Base-by-base conservation (phyloP, 768 basidiomycete genomes). In the Pleurotus salmoneostramineus region DNA sequence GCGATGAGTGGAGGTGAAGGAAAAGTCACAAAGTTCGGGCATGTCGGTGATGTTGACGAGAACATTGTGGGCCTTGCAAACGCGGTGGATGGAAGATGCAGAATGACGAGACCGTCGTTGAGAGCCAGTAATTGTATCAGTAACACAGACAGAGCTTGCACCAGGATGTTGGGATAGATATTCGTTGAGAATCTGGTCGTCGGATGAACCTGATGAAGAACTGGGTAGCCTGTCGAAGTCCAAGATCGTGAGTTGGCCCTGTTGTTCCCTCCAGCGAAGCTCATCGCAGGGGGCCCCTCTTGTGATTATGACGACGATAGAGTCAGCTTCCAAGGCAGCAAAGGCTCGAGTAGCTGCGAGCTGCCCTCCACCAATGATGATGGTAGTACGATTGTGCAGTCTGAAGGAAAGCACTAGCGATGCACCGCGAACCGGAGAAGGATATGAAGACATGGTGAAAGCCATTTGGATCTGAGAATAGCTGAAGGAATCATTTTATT, bases 31-130 rank as follows among this genome's bases (percentile, higher is more conserved):
- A 42, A 95, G 77, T 11, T 83, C 77, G 1, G 92, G 90, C 66
- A 89, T 83, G 69, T 98, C 96, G 1, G 94, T 84, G n/a, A 89
- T 81, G 65, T 95, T 98, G 62, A 94, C 77, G 1, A 85, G 88
- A 57, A 96, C 85, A 56, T 83, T 80, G 31, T 81, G 79, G 0
- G 72, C 60, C 35, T 69, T 75, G 63, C 89, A 90, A 2, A 84
- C 66, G 12, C 68, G 64, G 56, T 84, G 81, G 37, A 97, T 77
- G 5, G 74, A 71, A 45, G 73, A 71, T 1, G 91, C 89, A 2
- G 89, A 89, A 1, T 65, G 65, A 35, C 70, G 72, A 6, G 68
- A 75, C 8, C 86, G 82, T 46, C 75, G 76, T 55, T 60, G 36
- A 21, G 57, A 32, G 33, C 73, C 65, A 15, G 82, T 72, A 6